phyloP scores from a whole-genome alignment of 768 basidiomycete species.

The Leccinum broughii region DNA sequence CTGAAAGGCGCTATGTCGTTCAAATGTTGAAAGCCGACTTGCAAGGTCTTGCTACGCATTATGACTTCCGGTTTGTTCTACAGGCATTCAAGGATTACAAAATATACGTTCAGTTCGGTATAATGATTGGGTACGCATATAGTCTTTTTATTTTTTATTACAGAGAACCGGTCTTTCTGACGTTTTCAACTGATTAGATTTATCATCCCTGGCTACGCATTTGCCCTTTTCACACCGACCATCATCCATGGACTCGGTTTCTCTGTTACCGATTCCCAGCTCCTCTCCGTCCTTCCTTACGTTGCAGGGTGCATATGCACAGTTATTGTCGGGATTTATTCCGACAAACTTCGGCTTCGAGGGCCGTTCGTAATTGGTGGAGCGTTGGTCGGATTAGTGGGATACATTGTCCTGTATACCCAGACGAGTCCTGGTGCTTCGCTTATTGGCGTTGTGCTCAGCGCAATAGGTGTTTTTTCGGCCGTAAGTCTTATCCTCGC shows the following conservation, averaged over 20 bases:
- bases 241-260: slow-evolving; percentile 52
- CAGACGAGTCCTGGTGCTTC: slow-evolving; percentile 16
- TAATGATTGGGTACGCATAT: slow-evolving; percentile 40
- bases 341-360: slow-evolving; percentile 42
- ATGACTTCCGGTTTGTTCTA: slow-evolving; percentile 43
- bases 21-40: slow-evolving; percentile 44
- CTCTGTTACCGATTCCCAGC: slow-evolving; percentile 47
- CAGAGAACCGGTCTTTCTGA: slow-evolving; percentile 5
- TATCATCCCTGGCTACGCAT: slow-evolving; percentile 44
- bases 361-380: slow-evolving; percentile 50
- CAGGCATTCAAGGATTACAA: slow-evolving; percentile 50
- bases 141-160: too few relatives aligned
- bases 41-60: slow-evolving; percentile 45
- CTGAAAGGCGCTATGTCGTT: slow-evolving; percentile 41
- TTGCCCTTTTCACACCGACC: slow-evolving; percentile 49
- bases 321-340: slow-evolving; percentile 38
- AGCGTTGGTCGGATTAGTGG: slow-evolving; percentile 42
- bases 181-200: slow-evolving; percentile 26
- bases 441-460: slow-evolving; percentile 48
- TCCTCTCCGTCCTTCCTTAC: slow-evolving; percentile 48
- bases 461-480: slow-evolving; percentile 52
- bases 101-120: slow-evolving; percentile 29
- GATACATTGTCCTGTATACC: slow-evolving; percentile 48
- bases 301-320: slow-evolving; percentile 42
- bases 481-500: slow-evolving; percentile 43